These are phyloP conservation scores for Kentomonas sorsogonicus DNA, from an alignment of 208 protist genomes.

Conservation along the genomic window DNA sequence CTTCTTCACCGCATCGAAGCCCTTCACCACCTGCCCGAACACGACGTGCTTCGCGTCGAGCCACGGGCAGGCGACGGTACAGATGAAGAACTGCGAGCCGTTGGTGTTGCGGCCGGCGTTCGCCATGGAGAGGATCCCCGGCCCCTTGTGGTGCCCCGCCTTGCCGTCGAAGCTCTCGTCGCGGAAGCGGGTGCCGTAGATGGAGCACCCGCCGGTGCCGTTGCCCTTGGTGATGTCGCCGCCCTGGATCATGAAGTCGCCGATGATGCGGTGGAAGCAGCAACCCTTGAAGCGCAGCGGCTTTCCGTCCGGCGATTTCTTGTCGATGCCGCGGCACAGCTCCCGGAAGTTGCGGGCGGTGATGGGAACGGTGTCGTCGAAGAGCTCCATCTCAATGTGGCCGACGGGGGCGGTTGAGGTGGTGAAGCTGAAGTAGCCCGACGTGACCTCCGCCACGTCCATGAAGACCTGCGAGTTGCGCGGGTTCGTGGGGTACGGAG, in stretches of 20 bases:
- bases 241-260: slow-evolving; percentile 94
- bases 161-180: slow-evolving; percentile 94
- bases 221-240: slow-evolving; percentile 93
- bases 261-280: slow-evolving; percentile 94
- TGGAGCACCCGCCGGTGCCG: slow-evolving; percentile 92
- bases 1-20: slow-evolving; percentile 72
- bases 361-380: slow-evolving; percentile 90
- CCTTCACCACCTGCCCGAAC: slow-evolving; percentile 89
- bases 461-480: slow-evolving; percentile 83
- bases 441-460: slow-evolving; percentile 48
- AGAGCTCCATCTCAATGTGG: slow-evolving; percentile 92
- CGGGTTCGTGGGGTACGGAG: slow-evolving; percentile 53
- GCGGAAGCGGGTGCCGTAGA: slow-evolving; percentile 90
- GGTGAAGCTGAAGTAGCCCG: slow-evolving; percentile 43
- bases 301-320: slow-evolving; percentile 69
- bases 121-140: slow-evolving; percentile 90
- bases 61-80: slow-evolving; percentile 76
- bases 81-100: slow-evolving; percentile 93
- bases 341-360: slow-evolving; percentile 89
- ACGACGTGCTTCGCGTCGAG: slow-evolving; percentile 95
- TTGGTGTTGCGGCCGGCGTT: slow-evolving; percentile 91
- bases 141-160: slow-evolving; percentile 74
- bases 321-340: slow-evolving; percentile 60
- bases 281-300: slow-evolving; percentile 89
- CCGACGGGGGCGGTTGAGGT: slow-evolving; percentile 48